phyloP scores from a whole-genome alignment of 148 eudicot genomes.

The Vaccinium vitisidaea region DNA sequence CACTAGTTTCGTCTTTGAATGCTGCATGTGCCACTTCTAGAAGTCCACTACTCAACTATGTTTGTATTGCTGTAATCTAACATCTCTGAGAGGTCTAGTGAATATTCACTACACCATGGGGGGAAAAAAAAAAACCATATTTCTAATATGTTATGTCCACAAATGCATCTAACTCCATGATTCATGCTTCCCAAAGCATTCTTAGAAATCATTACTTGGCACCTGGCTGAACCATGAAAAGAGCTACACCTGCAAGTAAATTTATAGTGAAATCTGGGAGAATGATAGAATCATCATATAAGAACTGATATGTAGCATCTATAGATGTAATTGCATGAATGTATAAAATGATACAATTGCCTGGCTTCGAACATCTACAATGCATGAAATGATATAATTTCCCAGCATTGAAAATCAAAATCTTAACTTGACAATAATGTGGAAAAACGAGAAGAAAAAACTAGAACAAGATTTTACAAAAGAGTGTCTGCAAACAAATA shows the following conservation, averaged over 20 bases:
- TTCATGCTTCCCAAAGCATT: neutral
- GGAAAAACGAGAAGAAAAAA: no score
- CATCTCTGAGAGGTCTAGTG: neutral
- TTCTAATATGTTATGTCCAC: neutral
- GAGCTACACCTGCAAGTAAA: neutral
- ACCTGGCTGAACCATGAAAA: neutral
- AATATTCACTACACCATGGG: neutral
- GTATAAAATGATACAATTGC: no score
- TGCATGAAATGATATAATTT: no score
- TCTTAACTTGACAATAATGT: no score
- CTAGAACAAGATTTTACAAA: no score
- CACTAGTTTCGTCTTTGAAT: neutral
- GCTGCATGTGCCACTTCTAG: neutral
- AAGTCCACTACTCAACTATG: conserved; percentile 3
- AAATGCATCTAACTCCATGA: neutral
- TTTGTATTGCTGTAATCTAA: neutral
- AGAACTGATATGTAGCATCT: neutral
- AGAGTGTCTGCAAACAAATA: no score
- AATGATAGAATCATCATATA: neutral
- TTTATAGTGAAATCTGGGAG: neutral
- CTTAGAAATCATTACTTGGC: neutral
- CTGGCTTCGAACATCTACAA: no score
- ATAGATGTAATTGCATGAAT: no score
- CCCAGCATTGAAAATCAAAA: no score
- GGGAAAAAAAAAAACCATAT: neutral